These are phyloP conservation scores for Penicillium sp. DNA, from an alignment of 2,329 filamentous ascomycete species.

Conservation along the genomic window DNA sequence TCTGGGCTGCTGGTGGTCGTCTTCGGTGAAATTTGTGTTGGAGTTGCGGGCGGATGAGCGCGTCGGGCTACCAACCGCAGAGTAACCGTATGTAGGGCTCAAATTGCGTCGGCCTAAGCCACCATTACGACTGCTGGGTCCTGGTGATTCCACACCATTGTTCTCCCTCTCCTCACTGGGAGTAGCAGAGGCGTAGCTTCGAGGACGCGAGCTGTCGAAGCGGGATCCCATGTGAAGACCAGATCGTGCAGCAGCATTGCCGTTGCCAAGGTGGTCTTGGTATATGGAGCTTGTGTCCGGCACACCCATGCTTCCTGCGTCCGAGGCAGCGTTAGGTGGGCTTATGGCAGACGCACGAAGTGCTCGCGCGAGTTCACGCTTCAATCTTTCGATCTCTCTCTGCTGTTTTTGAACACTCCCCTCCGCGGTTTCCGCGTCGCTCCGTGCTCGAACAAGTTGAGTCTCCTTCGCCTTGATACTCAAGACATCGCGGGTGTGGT, in stretches of 20 bases:
- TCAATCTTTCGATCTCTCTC: slow-evolving; percentile 87
- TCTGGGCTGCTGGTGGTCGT: slow-evolving; percentile 33
- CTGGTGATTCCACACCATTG: slow-evolving; percentile 41
- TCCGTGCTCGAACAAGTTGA: slow-evolving; percentile 85
- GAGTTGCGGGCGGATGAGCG: slow-evolving; percentile 37
- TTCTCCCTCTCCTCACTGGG: slow-evolving; percentile 78
- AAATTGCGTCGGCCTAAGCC: slow-evolving; percentile 44
- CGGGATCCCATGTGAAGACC: slow-evolving; percentile 41
- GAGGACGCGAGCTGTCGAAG: slow-evolving; percentile 43
- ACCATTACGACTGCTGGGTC: slow-evolving; percentile 32
- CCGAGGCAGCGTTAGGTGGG: slow-evolving; percentile 38
- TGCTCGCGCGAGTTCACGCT: slow-evolving; percentile 70
- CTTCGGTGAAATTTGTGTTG: slow-evolving; percentile 36
- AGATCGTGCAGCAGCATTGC: slow-evolving; percentile 30
- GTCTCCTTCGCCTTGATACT: slow-evolving; percentile 99
- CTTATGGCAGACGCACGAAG: slow-evolving; percentile 43
- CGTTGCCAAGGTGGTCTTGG: slow-evolving; percentile 37
- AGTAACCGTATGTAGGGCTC: slow-evolving; percentile 44
- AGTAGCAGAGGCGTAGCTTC: slow-evolving; percentile 49
- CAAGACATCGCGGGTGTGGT: slow-evolving; percentile 90
- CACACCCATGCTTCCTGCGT: slow-evolving; percentile 54
- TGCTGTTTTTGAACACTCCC: slow-evolving; percentile 79
- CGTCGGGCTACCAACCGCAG: slow-evolving; percentile 41
- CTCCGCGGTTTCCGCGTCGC: slow-evolving; percentile 85
- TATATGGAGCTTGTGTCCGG: slow-evolving; percentile 53